Percentiles rank a stretch among this genome's conserved stretches.
Evolutionary conservation across 805 yeast species (phyloP).

Genomic region (Yamadazyma ubonensis): DNA sequence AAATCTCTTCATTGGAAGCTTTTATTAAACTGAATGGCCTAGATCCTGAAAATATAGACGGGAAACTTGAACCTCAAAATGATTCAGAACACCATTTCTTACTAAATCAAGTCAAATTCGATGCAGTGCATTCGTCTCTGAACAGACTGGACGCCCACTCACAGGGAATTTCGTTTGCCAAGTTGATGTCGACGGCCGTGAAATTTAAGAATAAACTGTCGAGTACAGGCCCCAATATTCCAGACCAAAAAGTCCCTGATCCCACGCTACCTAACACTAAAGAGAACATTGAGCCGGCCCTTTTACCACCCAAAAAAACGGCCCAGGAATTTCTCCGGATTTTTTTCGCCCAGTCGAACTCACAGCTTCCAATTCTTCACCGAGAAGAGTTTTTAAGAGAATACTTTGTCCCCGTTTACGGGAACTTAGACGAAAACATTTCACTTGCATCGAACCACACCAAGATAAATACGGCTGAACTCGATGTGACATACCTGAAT

Average conservation of each 20-base stretch:
- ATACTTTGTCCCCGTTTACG: conserved; percentile 79
- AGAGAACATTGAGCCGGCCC: conserved; percentile 35
- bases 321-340: conserved; percentile 65
- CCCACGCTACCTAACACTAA: conserved; percentile 4
- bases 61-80: too few relatives aligned
- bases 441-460: conserved; percentile 62
- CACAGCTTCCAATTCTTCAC: conserved; percentile 82
- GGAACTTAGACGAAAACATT: conserved; percentile 52
- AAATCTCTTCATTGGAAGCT: conserved; percentile 55
- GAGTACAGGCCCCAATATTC: conserved; percentile 8
- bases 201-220: conserved; percentile 41
- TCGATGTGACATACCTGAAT: conserved; percentile 19
- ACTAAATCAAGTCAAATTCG: conserved; percentile 13
- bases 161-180: conserved; percentile 65
- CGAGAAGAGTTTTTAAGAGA: conserved; percentile 68
- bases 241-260: conserved; percentile 6
- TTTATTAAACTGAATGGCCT: conserved; percentile 46
- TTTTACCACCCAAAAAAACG: conserved; percentile 65
- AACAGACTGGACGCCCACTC: conserved; percentile 5
- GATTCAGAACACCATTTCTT: conserved; percentile 8
- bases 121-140: conserved; percentile 10
- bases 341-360: conserved; percentile 75
- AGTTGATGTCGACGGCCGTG: conserved; percentile 74
- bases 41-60: conserved; percentile 20
- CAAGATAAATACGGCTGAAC: conserved; percentile 34